Conservation (phyloP, 169 alveolate species). For the Cryptosporidium ubiquitum region DNA sequence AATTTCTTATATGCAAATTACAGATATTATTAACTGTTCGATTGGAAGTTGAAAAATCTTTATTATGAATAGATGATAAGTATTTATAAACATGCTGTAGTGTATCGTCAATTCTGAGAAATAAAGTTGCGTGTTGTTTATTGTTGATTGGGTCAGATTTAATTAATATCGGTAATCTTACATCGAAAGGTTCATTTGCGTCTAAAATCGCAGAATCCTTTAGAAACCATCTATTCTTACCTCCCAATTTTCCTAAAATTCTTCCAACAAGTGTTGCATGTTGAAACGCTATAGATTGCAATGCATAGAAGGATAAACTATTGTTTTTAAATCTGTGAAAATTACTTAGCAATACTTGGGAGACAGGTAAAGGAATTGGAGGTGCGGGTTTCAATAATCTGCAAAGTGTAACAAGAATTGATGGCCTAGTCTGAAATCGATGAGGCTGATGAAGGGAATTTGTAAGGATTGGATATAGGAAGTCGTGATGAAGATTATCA, state of each 20-base stretch:
- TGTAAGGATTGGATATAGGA: conserved; percentile 78
- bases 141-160: not conserved
- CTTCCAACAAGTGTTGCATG: conserved; percentile 75
- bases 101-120: conserved; percentile 42
- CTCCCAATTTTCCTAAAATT: conserved; percentile 79
- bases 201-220: conserved; percentile 68
- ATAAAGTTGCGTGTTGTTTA: not conserved
- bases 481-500: conserved; percentile 79
- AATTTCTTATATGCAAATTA: conserved; percentile 4
- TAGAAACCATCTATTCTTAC: conserved; percentile 79
- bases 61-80: not conserved
- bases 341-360: conserved; percentile 44
- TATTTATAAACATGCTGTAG: conserved; percentile 27
- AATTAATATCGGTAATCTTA: conserved; percentile 12
- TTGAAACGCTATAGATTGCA: conserved; percentile 71
- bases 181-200: not conserved
- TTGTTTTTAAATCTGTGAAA: conserved; percentile 50
- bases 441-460: conserved; percentile 56
- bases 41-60: not conserved
- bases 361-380: conserved; percentile 59
- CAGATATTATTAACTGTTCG: not conserved
- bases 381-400: conserved; percentile 69
- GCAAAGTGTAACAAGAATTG: conserved; percentile 61
- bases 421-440: conserved; percentile 65
- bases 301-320: conserved; percentile 35